Conservation (phyloP, 306 rosid species). For the Castanopsis chinensis region DNA sequence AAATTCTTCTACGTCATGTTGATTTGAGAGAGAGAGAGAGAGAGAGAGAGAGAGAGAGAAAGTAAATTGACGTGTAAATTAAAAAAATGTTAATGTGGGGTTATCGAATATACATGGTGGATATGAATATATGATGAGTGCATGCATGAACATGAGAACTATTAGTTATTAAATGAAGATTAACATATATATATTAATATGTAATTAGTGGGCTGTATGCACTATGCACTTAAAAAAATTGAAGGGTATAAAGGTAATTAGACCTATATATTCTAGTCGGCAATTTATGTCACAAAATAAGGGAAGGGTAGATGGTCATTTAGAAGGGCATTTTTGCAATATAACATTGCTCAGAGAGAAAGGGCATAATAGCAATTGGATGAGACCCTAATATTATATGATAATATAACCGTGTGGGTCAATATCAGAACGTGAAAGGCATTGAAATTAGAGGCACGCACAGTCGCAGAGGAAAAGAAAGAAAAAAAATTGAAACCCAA, state of each 20-base stretch:
- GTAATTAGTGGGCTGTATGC: background rate
- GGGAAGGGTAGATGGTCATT: background rate
- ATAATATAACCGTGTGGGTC: slow-evolving; percentile 5
- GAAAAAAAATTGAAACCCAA: no score
- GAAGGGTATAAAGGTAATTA: background rate
- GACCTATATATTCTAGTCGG: background rate
- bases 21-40: no score
- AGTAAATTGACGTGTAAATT: no score
- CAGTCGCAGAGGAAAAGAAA: no score
- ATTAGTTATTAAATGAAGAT: background rate
- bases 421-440: slow-evolving; percentile 30
- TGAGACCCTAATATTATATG: no score
- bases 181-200: background rate
- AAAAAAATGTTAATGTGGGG: no score
- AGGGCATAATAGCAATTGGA: background rate
- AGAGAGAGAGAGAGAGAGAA: no score
- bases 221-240: background rate
- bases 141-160: no score
- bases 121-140: no score
- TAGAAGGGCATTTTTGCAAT: background rate
- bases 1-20: no score
- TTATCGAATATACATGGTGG: no score
- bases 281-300: background rate
- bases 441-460: slow-evolving; percentile 12
- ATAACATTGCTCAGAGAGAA: background rate